Evolutionary conservation across 2,329 filamentous ascomycete genomes (phyloP).

Genomic region (Dothistroma septosporum): DNA sequence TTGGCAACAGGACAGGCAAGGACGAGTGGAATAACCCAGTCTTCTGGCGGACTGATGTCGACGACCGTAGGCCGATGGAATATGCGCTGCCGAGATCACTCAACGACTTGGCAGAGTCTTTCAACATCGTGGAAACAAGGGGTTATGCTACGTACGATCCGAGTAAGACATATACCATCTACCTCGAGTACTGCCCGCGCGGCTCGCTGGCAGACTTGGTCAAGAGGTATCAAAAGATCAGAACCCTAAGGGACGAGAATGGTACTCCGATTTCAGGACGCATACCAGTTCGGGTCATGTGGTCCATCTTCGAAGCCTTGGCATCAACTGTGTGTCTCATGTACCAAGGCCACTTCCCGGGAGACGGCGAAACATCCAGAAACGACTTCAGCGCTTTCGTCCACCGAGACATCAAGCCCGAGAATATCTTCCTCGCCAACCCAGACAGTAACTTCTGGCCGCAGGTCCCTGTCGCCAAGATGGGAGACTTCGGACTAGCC

Average conservation of each 20-base stretch:
- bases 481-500: slow-evolving; percentile 11
- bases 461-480: slow-evolving; percentile 4
- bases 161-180: background rate
- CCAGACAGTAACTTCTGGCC: background rate
- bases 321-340: slow-evolving; percentile 3
- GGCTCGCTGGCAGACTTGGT: background rate
- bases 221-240: background rate
- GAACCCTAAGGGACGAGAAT: background rate
- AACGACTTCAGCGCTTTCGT: slow-evolving; percentile 5
- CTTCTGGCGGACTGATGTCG: background rate
- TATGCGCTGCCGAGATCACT: background rate
- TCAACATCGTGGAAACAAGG: background rate
- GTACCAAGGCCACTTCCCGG: slow-evolving; percentile 5
- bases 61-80: background rate
- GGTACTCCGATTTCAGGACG: background rate
- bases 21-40: background rate
- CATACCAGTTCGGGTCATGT: slow-evolving; percentile 6
- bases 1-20: background rate
- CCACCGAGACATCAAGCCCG: background rate
- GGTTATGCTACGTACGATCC: background rate
- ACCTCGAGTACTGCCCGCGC: background rate
- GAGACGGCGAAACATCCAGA: background rate
- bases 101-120: background rate
- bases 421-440: slow-evolving; percentile 5
- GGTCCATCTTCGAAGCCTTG: slow-evolving; percentile 10